These are phyloP conservation scores for Penicillium cosmopolitanum DNA, from an alignment of 495 filamentous ascomycete species.

Conservation along the genomic window DNA sequence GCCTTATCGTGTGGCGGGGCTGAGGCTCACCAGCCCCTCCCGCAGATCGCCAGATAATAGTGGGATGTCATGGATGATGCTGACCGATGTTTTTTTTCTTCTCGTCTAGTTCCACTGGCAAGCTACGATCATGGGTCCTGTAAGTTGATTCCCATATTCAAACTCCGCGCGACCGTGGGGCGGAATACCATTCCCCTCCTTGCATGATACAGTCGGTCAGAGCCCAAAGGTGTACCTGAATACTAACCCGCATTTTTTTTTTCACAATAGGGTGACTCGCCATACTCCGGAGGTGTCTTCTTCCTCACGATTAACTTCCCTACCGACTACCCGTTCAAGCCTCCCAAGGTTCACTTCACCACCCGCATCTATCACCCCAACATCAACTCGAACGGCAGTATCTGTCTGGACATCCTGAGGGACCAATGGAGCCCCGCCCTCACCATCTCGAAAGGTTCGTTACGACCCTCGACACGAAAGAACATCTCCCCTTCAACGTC, in stretches of 20 bases:
- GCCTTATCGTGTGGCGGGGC: constrained; percentile 32
- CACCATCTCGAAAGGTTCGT: constrained; percentile 95
- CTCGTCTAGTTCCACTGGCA: constrained; percentile 94
- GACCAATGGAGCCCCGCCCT: constrained; percentile 99
- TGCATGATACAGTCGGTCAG: constrained; percentile 3
- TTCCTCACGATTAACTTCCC: constrained; percentile 98
- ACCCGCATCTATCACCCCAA: constrained; percentile 99
- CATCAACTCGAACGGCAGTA: constrained; percentile 99
- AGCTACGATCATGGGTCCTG: constrained; percentile 99
- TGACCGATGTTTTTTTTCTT: constrained; percentile 23
- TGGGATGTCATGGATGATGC: constrained; percentile 17
- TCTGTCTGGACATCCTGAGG: constrained; percentile 96
- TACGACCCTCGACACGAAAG: neutral
- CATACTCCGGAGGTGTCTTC: constrained; percentile 97
- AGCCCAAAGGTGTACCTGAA: constrained; percentile 17
- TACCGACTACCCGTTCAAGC: constrained; percentile 99
- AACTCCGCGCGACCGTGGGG: constrained; percentile 12
- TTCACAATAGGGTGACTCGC: constrained; percentile 74
- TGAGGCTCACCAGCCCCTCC: constrained; percentile 12
- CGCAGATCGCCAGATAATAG: constrained; percentile 15
- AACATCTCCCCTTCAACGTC: neutral
- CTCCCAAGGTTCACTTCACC: constrained; percentile 99
- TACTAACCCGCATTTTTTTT: constrained; percentile 20
- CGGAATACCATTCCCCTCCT: neutral
- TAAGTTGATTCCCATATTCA: constrained; percentile 56